These are phyloP conservation scores for Comarum palustre DNA, from an alignment of 306 rosid genomes.

Conservation along the genomic window DNA sequence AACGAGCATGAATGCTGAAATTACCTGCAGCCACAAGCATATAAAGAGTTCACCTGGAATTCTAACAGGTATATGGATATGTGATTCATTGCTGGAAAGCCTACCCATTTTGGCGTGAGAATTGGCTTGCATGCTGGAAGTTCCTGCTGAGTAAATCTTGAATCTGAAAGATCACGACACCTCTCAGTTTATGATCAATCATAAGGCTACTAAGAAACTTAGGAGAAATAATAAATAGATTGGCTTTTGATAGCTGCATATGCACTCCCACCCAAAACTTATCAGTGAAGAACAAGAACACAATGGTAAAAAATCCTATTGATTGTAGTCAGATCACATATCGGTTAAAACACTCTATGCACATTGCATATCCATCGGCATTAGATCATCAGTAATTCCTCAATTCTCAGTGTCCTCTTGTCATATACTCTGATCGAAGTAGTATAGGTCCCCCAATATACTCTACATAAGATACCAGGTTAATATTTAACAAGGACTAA, in stretches of 20 bases:
- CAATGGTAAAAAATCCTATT: not conserved
- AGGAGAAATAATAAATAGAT: not conserved
- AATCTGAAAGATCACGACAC: slow-evolving; percentile 49
- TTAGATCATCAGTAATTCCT: not conserved
- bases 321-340: not conserved
- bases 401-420: not conserved
- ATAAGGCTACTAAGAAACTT: not conserved
- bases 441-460: not conserved
- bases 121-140: slow-evolving; percentile 99
- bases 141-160: slow-evolving; percentile 93
- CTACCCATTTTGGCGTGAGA: slow-evolving; percentile 89
- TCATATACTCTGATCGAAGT: not conserved
- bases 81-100: slow-evolving; percentile 6
- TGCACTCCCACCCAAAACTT: not conserved
- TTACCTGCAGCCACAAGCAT: slow-evolving; percentile 50
- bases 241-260: not conserved
- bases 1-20: slow-evolving; percentile 82
- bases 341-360: not conserved
- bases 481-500: not conserved
- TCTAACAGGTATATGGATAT: not conserved
- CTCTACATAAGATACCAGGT: not conserved
- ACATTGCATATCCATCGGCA: not conserved
- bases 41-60: slow-evolving; percentile 3
- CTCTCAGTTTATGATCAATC: slow-evolving; percentile 12
- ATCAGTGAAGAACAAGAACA: not conserved